A percentile compares a stretch with the other conserved stretches of the same genome.
phyloP scores from a whole-genome alignment of 768 basidiomycete species.

The Paxillus ammoniavirescens region DNA sequence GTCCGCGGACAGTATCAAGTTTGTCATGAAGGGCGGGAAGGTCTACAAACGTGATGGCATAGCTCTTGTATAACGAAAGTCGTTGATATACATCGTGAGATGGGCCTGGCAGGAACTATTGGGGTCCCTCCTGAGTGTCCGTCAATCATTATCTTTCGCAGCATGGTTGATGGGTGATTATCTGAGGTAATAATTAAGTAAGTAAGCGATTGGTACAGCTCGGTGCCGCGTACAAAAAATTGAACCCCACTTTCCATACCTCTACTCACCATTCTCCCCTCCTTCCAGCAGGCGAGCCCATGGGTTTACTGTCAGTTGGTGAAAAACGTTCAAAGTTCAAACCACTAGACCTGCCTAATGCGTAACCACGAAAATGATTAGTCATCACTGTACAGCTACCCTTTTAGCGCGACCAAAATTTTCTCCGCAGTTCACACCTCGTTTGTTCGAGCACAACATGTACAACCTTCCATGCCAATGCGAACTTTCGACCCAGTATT shows the following conservation, averaged over 20 bases:
- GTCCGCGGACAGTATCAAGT: conserved; percentile 36
- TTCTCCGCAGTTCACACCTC: neutral
- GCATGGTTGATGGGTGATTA: neutral
- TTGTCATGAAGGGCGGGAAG: conserved; percentile 57
- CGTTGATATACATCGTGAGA: neutral
- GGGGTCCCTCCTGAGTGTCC: neutral
- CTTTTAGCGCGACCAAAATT: neutral
- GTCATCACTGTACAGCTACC: conserved; percentile 20
- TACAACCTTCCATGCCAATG: neutral
- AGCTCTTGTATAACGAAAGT: conserved; percentile 7
- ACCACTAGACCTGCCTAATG: conserved; percentile 25
- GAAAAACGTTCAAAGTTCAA: neutral
- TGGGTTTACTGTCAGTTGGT: no score
- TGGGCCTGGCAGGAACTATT: neutral
- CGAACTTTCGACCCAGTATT: neutral
- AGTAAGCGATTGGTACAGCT: neutral
- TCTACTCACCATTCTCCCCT: neutral
- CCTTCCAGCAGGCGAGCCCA: no score
- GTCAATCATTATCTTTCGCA: neutral
- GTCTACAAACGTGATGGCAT: conserved; percentile 42
- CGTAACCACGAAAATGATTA: conserved; percentile 19
- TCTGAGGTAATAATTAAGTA: neutral
- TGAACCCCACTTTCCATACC: neutral
- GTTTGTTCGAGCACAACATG: neutral
- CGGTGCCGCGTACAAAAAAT: neutral